Evolutionary conservation across 192 early-diverging fungal species (phyloP), one percentile per base, ranked within the genome.

Genomic region (Pecoramyces ruminantium): DNA sequence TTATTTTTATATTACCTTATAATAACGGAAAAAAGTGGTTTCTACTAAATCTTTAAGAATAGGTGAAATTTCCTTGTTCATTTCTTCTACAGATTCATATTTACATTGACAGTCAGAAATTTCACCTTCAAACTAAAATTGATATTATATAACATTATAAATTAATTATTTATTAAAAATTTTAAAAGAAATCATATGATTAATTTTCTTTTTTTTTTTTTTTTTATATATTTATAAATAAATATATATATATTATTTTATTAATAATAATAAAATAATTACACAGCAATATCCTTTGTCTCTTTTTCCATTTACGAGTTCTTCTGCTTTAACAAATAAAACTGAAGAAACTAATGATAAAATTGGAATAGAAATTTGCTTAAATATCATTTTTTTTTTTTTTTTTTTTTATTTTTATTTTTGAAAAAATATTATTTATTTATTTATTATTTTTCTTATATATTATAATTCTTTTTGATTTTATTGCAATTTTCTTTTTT

Each of bases 21-120:
- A 96, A 84, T 96, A 96, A 79, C 94, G 86, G 86, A 98, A 99
- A 85, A 95, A 97, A 15, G 89, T 90, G 38, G 95, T 94, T 29
- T 89, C 87, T 28, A 96, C 92, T n/a, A 99, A 88, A 78, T 92
- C 88, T 30, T 90, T 84, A 51, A 99, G 84, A 81, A 90, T 86
- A 29, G 87, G 88, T 21, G 89, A 83, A 39, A 98, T 86, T 25
- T 89, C 89, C 34, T 88, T 84, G 85, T 98, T 97, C 34, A 96
- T 87, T 15, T 88, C 86, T 78, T 93, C 93, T 51, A 95, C 87
- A 8, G 90, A 88, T 80, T 93, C 90, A 82, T 90, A 94, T 84
- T 92, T 90, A 84, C 93, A 93, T 29, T 87, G 90, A 15, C 89
- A 85, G 81, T 92, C 92, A 28, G 86, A 87, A 29, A 92, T 92